phyloP scores from a whole-genome alignment of 2,329 filamentous ascomycete species.

The Apiospora kogelbergensis region DNA sequence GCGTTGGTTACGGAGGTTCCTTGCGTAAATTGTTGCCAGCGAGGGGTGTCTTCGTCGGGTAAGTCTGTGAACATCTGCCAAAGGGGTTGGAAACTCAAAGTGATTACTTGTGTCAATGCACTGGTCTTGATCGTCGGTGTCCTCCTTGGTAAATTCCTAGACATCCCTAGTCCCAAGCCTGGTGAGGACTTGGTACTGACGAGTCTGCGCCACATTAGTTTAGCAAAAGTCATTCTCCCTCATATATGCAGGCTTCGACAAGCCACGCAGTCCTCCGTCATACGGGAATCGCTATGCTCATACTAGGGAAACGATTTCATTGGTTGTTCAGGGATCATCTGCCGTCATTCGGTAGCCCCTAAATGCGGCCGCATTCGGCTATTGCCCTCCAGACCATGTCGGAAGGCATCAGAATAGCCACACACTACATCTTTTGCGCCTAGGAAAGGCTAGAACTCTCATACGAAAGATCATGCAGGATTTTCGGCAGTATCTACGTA shows the following conservation, averaged over 20 bases:
- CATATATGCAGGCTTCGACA: neutral
- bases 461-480: rapidly evolving
- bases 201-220: neutral
- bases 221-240: neutral
- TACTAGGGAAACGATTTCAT: neutral
- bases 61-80: neutral
- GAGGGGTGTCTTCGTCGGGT: neutral
- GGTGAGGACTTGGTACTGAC: neutral
- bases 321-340: neutral
- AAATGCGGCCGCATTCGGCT: neutral
- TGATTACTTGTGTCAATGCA: neutral
- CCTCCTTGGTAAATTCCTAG: neutral
- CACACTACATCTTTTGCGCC: neutral
- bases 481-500: too few species aligned
- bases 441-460: neutral
- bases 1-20: rapidly evolving
- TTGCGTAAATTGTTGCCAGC: too few species aligned
- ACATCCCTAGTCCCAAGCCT: neutral
- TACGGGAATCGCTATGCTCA: neutral
- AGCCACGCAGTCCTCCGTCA: neutral
- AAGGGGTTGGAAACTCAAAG: neutral
- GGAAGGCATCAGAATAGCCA: neutral
- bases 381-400: neutral
- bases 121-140: neutral
- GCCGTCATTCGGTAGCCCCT: neutral